Conservation (phyloP, 2,329 filamentous ascomycete species). For the Penicillium paneum region DNA sequence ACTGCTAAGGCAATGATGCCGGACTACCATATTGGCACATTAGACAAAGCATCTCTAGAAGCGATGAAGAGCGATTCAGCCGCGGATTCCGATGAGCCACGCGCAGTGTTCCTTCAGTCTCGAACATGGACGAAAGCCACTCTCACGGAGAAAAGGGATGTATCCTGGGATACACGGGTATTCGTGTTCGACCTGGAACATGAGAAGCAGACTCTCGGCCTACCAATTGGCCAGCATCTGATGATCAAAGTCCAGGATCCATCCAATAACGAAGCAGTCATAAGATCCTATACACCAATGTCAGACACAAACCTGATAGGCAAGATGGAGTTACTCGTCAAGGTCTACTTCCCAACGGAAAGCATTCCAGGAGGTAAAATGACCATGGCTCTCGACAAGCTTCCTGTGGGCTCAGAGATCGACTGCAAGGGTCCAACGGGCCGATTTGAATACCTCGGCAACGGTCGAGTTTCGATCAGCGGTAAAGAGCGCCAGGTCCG, state of each 20-base stretch:
- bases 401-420: constrained; percentile 69
- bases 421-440: constrained; percentile 88
- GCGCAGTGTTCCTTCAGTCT: constrained; percentile 66
- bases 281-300: constrained; percentile 83
- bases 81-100: constrained; percentile 44
- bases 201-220: constrained; percentile 64
- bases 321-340: constrained; percentile 71
- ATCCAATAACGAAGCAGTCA: constrained; percentile 64
- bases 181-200: constrained; percentile 80
- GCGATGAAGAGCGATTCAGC: constrained; percentile 51
- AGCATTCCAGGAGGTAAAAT: constrained; percentile 68
- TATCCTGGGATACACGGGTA: constrained; percentile 76
- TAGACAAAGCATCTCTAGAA: constrained; percentile 60
- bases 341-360: constrained; percentile 68
- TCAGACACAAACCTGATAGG: constrained; percentile 63
- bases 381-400: constrained; percentile 71
- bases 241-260: constrained; percentile 78
- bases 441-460: constrained; percentile 74
- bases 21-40: constrained; percentile 75
- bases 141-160: constrained; percentile 63
- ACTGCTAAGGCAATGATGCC: constrained; percentile 90
- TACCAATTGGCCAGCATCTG: constrained; percentile 82
- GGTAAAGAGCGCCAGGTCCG: constrained; percentile 57
- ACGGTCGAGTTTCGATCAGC: constrained; percentile 61
- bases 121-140: constrained; percentile 71